Evolutionary conservation across 441 rosid species (phyloP), one percentile per base, ranked within the genome.

Genomic region (Mallotus japonicus): DNA sequence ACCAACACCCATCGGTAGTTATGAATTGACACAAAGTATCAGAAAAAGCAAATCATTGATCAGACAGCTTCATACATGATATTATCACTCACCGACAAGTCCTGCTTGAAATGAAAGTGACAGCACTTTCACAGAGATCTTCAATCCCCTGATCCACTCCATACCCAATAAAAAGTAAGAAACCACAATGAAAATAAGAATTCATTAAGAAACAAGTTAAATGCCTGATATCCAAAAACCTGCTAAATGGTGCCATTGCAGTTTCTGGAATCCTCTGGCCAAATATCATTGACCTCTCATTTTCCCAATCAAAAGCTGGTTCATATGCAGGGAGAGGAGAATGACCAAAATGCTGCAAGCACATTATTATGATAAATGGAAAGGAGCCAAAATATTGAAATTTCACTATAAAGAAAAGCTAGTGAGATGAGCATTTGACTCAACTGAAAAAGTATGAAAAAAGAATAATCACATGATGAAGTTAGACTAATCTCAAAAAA

Each of bases 281-380:
- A 85, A 84, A 87, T 75, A 90, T 93, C 89, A 87, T 74, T 44
- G 90, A 86, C 82, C 99, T 89, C 87, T 96, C 99, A 81, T 85
- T 93, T 78, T 94, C 98, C 99, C 99, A 96, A 67, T 96, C 98
- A 80, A 93, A 96, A 78, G 98, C 97, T 32, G 99, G 98, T 82
- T 96, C 99, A 73, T 96, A 96, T 37, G 99, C 93, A 83, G 98
- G 99, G 53, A 96, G 89, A 22, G 99, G 96, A 77, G 99, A 92
- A 69, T 75, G 87, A 68, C 97, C 97, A 85, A 93, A 87, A 84
- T 92, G 96, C 99, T 96, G 86, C 81, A 79, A 74, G 59, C 57
- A 82, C 49, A 74, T 55, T 46, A 67, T 62, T 65, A 71, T 77
- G 59, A 75, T 58, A n/a, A 50, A 73, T 19, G 32, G 28, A 46